phyloP scores from a whole-genome alignment of 2,329 filamentous ascomycete genomes.

The Penicillium polonicum region DNA sequence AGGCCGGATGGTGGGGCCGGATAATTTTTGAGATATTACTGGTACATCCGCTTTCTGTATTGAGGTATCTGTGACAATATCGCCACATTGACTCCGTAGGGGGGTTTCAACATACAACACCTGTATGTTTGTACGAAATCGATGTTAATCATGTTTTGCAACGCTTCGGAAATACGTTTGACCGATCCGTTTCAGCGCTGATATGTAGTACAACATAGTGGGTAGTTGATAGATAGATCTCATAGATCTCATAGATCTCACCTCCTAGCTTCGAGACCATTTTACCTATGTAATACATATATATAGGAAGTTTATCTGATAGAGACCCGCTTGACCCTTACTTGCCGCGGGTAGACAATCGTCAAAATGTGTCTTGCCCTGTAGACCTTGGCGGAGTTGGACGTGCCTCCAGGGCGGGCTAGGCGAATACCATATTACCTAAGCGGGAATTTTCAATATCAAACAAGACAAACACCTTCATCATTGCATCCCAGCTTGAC shows the following conservation, averaged over 20 bases:
- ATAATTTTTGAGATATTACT: background rate
- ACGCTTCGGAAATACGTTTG: background rate
- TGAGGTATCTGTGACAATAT: background rate
- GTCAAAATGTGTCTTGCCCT: background rate
- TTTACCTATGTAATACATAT: background rate
- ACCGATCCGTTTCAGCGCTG: background rate
- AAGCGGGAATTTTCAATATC: constrained; percentile 3
- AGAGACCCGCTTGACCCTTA: background rate
- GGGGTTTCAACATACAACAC: background rate
- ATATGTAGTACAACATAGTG: background rate
- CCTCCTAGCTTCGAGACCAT: background rate
- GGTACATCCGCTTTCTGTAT: background rate
- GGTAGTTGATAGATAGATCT: background rate
- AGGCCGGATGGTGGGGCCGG: background rate
- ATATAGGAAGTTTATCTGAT: background rate
- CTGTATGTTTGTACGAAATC: no score
- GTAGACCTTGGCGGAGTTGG: background rate
- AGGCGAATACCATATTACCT: background rate
- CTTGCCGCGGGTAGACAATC: background rate
- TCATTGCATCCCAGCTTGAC: constrained; percentile 8
- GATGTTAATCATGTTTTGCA: background rate
- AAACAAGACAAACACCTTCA: constrained; percentile 21
- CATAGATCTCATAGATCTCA: background rate
- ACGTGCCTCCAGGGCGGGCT: background rate
- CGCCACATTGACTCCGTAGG: background rate